Percentiles rank a stretch among this genome's conserved stretches.
Conservation (phyloP, 139 green algal species). For the Chlamydomonas incerta region DNA sequence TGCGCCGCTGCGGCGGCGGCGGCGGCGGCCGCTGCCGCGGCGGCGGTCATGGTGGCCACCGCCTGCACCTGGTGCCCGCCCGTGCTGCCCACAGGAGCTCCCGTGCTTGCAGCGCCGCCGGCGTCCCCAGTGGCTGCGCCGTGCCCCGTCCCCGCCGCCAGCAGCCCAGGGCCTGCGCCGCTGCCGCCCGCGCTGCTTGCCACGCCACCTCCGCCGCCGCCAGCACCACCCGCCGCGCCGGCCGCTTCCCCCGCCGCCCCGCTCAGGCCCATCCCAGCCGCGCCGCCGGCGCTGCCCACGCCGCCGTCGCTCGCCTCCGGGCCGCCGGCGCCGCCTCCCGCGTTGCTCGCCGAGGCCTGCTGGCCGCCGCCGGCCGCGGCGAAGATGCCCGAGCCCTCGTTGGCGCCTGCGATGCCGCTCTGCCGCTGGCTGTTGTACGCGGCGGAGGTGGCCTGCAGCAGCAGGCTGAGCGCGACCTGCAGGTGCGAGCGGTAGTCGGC, state of each 20-base stretch:
- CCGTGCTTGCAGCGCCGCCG: background rate
- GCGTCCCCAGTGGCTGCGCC: background rate
- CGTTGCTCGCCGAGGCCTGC: constrained; percentile 32
- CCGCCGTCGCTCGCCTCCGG: constrained; percentile 7
- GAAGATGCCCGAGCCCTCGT: constrained; percentile 35
- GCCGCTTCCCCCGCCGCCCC: background rate
- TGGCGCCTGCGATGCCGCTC: constrained; percentile 19
- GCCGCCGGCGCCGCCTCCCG: background rate
- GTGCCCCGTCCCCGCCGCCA: background rate
- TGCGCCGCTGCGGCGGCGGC: background rate
- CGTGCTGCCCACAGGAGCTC: background rate
- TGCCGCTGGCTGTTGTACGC: constrained; percentile 45
- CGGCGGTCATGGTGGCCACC: background rate
- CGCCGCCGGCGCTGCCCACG: background rate
- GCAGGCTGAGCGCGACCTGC: constrained; percentile 36
- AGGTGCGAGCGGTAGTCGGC: constrained; percentile 40
- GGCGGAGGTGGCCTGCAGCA: constrained; percentile 36
- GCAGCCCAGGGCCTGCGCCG: background rate
- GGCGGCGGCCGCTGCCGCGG: background rate
- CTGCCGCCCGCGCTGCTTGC: background rate
- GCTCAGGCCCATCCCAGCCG: no score
- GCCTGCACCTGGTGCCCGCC: background rate
- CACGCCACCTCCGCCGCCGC: background rate
- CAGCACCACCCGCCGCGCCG: background rate
- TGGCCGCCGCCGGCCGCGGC: background rate